phyloP scores from a whole-genome alignment of 2,329 filamentous ascomycete species.

The Aspergillus fumigatiaffinis region DNA sequence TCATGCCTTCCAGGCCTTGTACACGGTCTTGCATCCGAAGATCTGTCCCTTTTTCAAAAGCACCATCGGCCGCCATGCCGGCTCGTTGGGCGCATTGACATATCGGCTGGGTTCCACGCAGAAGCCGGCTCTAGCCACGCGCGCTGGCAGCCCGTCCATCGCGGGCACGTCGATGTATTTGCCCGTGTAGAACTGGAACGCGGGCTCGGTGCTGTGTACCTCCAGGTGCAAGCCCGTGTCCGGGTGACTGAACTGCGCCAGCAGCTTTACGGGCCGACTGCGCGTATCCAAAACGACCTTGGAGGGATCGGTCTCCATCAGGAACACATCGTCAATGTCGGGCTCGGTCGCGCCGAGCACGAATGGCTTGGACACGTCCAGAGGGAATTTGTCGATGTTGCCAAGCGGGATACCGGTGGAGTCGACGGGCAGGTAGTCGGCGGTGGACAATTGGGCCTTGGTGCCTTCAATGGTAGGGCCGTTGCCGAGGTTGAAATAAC shows the following conservation, averaged over 20 bases:
- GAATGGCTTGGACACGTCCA: slow-evolving; percentile 64
- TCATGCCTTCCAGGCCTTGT: slow-evolving; percentile 74
- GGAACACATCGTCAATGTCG: slow-evolving; percentile 86
- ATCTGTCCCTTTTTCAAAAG: slow-evolving; percentile 78
- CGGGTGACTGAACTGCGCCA: slow-evolving; percentile 71
- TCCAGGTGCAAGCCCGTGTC: slow-evolving; percentile 74
- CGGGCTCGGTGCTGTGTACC: slow-evolving; percentile 85
- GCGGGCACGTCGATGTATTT: slow-evolving; percentile 74
- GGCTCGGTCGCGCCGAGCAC: slow-evolving; percentile 67
- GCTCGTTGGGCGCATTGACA: slow-evolving; percentile 80
- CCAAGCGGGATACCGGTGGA: slow-evolving; percentile 69
- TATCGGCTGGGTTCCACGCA: slow-evolving; percentile 90
- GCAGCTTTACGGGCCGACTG: slow-evolving; percentile 57
- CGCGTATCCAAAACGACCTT: slow-evolving; percentile 65
- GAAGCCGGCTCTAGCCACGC: slow-evolving; percentile 70
- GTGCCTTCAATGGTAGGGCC: slow-evolving; percentile 60
- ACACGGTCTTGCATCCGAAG: slow-evolving; percentile 78
- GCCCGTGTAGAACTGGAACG: slow-evolving; percentile 96
- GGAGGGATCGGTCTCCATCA: slow-evolving; percentile 62
- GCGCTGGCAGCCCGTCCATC: slow-evolving; percentile 55
- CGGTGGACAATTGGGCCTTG: slow-evolving; percentile 54
- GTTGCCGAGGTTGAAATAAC: slow-evolving; percentile 65
- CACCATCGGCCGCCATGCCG: slow-evolving; percentile 74
- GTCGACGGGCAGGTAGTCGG: slow-evolving; percentile 70
- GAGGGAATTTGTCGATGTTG: slow-evolving; percentile 59